Evolutionary conservation across 139 green algal species (phyloP).

Genomic region (Limnomonas spitsbergensis): DNA sequence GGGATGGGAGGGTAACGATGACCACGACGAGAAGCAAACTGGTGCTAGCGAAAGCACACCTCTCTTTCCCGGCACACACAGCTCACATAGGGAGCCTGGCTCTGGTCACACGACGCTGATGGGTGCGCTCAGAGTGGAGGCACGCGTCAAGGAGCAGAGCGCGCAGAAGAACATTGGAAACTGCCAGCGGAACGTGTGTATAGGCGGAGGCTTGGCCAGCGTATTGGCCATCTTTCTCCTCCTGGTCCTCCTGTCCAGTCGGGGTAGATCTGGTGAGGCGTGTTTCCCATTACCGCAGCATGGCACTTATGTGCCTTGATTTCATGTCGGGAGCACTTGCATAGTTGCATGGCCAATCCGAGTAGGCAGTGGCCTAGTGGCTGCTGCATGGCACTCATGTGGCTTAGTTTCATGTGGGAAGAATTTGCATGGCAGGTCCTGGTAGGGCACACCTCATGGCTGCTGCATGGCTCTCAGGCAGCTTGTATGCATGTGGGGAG

Average conservation of each 20-base stretch:
- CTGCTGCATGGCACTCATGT: too few relatives aligned
- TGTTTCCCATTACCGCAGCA: too few relatives aligned
- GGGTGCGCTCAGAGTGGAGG: slow-evolving; percentile 45
- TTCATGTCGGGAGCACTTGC: too few relatives aligned
- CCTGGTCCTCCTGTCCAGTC: background rate
- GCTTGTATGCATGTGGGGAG: too few relatives aligned
- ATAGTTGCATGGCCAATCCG: too few relatives aligned
- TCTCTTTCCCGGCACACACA: slow-evolving; percentile 5
- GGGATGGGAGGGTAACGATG: slow-evolving; percentile 23
- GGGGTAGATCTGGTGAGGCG: background rate
- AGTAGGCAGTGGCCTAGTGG: too few relatives aligned
- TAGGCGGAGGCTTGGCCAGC: slow-evolving; percentile 44
- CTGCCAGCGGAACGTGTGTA: slow-evolving; percentile 44
- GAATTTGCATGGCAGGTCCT: too few relatives aligned
- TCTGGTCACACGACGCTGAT: slow-evolving; percentile 42
- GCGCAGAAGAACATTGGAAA: slow-evolving; percentile 40
- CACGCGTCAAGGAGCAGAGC: slow-evolving; percentile 46
- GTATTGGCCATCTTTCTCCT: slow-evolving; percentile 32
- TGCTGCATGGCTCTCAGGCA: too few relatives aligned
- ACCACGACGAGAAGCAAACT: too few relatives aligned
- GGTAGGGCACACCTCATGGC: too few relatives aligned
- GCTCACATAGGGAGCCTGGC: background rate
- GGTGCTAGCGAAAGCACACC: background rate
- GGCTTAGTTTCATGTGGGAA: too few relatives aligned
- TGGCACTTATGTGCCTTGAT: too few relatives aligned